Conservation (phyloP, 1,284 basidiomycete species). For the Pyrrhoderma noxium region DNA sequence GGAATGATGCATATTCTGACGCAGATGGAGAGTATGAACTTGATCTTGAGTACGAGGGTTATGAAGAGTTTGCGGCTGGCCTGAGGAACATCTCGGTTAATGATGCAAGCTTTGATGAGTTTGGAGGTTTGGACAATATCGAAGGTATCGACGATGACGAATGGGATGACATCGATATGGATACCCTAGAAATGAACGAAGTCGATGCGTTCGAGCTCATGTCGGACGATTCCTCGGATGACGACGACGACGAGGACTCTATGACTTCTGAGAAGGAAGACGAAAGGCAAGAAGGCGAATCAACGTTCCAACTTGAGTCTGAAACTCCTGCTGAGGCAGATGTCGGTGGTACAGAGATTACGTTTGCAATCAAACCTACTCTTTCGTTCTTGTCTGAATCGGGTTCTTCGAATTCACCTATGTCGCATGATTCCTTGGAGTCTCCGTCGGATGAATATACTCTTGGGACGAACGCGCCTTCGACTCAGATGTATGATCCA, state of each 20-base stretch:
- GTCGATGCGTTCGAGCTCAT: not conserved
- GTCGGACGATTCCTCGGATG: not conserved
- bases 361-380: constrained; percentile 3
- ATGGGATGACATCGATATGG: constrained; percentile 3
- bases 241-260: not conserved
- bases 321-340: not conserved
- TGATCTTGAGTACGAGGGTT: not conserved
- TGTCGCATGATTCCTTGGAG: not conserved
- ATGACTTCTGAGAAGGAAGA: not conserved
- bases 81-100: not conserved
- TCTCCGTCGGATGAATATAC: too few relatives aligned
- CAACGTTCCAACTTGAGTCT: not conserved
- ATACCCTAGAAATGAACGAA: not conserved
- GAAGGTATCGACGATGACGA: constrained; percentile 11
- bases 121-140: constrained; percentile 13
- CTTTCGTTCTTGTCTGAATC: not conserved
- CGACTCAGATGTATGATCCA: too few relatives aligned
- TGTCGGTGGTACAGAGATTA: constrained; percentile 1
- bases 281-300: not conserved
- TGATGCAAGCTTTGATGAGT: constrained; percentile 11
- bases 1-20: not conserved
- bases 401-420: not conserved
- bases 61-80: not conserved
- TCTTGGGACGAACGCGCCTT: too few relatives aligned
- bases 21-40: constrained; percentile 9